Evolutionary conservation across 108 stramenopile genomes (phyloP), one percentile per base, ranked within the genome.

Genomic region (Asterionellopsis glacialis): DNA sequence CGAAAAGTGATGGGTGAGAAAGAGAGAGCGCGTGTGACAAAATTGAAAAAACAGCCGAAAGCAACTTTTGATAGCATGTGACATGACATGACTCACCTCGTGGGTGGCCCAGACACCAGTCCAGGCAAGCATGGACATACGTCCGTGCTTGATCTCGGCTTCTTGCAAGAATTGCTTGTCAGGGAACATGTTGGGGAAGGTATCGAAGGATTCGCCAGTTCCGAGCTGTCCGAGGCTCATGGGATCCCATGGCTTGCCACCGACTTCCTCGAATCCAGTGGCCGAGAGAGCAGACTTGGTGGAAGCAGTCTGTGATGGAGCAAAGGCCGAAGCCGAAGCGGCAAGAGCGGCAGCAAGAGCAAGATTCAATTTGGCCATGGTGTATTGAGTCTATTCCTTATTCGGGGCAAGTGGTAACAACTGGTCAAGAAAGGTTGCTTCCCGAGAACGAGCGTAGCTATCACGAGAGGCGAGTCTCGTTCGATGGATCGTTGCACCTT

Each of bases 101-200:
- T 65, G 70, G 38, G 87, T 88, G 57, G 89, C 89, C 89, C 89
- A 91, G 27, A 91, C 72, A 47, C 92, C 92, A 42, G 92, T 93
- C 92, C 92, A 93, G 41, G 84, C 90, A 51, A 93, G 81, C 92
- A 94, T 92, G 59, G 76, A 72, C 77, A 90, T 91, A 65, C 95
- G 84, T 62, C 88, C 89, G 66, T 91, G 90, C 80, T 97, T 97
- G 80, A 94, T 85, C 76, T 97, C 96, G 24, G 96, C 65, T 59
- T 95, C 96, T 49, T 85, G 69, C 69, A 92, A 68, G 76, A 60
- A 93, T 70, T 93, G 92, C 21, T 78, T 56, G 72, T 88, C 71
- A 49, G 92, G 92, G 81, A 93, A 93, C 88, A 93, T 88, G 79
- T 84, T 83, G 59, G 92, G 92, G 87, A 93, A 93, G 41, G 88